Evolutionary conservation across 2,329 filamentous ascomycete species (phyloP).

Genomic region (Claviceps pazoutovae): DNA sequence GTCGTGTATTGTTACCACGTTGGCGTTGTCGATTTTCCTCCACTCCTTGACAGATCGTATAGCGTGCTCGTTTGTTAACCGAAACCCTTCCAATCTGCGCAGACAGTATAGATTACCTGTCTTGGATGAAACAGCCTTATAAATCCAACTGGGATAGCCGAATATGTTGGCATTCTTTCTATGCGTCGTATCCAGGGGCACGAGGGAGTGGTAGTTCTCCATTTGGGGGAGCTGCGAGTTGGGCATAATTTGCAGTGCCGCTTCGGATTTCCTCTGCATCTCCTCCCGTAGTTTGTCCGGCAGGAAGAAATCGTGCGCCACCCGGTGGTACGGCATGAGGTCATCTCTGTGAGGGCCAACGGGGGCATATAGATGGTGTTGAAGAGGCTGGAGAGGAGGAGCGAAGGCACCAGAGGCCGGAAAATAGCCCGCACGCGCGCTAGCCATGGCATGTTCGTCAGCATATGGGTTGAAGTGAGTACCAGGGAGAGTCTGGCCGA

Average conservation of each 20-base stretch:
- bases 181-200: slow-evolving; percentile 71
- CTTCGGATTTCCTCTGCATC: slow-evolving; percentile 75
- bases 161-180: slow-evolving; percentile 69
- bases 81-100: slow-evolving; percentile 75
- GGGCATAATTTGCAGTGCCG: slow-evolving; percentile 70
- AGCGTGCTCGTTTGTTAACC: slow-evolving; percentile 76
- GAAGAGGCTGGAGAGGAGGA: slow-evolving; percentile 49
- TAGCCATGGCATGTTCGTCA: slow-evolving; percentile 51
- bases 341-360: slow-evolving; percentile 72
- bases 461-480: slow-evolving; percentile 62
- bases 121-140: slow-evolving; percentile 82
- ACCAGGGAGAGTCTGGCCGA: slow-evolving; percentile 35
- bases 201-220: slow-evolving; percentile 83
- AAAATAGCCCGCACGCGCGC: slow-evolving; percentile 51
- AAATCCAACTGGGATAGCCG: slow-evolving; percentile 84
- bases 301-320: slow-evolving; percentile 83
- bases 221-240: slow-evolving; percentile 63
- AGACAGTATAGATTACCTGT: slow-evolving; percentile 82
- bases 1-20: slow-evolving; percentile 75
- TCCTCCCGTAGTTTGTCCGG: slow-evolving; percentile 78
- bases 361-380: slow-evolving; percentile 89
- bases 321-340: slow-evolving; percentile 70
- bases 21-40: slow-evolving; percentile 71
- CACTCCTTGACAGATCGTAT: slow-evolving; percentile 78
- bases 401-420: slow-evolving; percentile 39